Conservation (phyloP, 2,329 filamentous ascomycete genomes). For the Epichloe hybrida region DNA sequence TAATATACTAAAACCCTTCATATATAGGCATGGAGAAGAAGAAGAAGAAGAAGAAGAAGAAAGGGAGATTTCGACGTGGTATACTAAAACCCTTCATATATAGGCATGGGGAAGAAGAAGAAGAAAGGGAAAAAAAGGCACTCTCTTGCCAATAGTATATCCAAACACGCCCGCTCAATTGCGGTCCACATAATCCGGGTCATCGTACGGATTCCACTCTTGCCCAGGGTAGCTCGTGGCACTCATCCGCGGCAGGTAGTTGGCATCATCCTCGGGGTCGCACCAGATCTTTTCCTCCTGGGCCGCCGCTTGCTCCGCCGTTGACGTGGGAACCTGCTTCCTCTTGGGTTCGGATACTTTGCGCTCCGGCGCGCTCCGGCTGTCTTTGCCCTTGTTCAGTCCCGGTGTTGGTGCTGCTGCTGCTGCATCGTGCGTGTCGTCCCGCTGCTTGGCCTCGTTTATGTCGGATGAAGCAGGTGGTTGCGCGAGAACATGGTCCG, state of each 20-base stretch:
- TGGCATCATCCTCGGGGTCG: neutral
- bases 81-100: too few species aligned
- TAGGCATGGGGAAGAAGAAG: too few species aligned
- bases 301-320: conserved; percentile 12
- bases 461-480: too few species aligned
- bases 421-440: too few species aligned
- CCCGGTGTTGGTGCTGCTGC: too few species aligned
- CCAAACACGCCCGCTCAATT: neutral
- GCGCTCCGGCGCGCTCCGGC: neutral
- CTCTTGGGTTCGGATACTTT: neutral
- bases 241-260: conserved; percentile 41
- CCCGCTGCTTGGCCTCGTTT: too few species aligned
- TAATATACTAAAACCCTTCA: too few species aligned
- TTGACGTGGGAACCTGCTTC: neutral
- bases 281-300: too few species aligned
- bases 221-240: conserved; percentile 58
- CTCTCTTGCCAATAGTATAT: conserved; percentile 15
- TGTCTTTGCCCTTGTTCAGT: neutral
- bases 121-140: conserved; percentile 36
- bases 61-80: too few species aligned
- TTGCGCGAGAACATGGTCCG: neutral
- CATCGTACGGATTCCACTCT: conserved; percentile 50
- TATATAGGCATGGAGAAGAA: too few species aligned
- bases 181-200: conserved; percentile 18
- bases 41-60: too few species aligned